Evolutionary conservation across 176 grass and related monocot genomes (phyloP).

Genomic region (Cenchrus purpureus): DNA sequence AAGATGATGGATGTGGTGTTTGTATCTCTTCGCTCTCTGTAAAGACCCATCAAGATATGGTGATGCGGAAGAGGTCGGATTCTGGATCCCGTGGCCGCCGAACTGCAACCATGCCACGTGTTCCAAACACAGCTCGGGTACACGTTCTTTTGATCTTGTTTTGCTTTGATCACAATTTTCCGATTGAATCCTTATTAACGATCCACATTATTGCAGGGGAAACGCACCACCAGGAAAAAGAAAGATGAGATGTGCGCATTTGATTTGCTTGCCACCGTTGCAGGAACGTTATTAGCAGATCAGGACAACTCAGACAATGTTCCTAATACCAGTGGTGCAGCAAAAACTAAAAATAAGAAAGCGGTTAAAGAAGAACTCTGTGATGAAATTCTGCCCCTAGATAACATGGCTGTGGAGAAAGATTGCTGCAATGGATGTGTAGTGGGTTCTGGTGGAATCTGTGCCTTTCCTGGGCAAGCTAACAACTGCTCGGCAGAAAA

Average conservation of each 20-base stretch:
- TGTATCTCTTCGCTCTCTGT: conserved; percentile 16
- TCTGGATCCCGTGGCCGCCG: conserved; percentile 55
- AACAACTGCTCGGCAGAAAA: conserved; percentile 24
- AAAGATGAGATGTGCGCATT: conserved; percentile 64
- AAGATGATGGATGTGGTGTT: conserved; percentile 37
- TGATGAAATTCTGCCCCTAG: conserved; percentile 34
- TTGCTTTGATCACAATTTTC: neutral
- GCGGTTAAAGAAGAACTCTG: conserved; percentile 52
- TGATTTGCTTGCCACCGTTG: conserved; percentile 76
- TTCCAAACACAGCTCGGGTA: conserved; percentile 62
- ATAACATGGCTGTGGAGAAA: conserved; percentile 43
- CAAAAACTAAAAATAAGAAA: conserved; percentile 27
- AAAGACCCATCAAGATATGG: conserved; percentile 48
- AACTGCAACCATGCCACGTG: conserved; percentile 48
- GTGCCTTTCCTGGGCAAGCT: conserved; percentile 3
- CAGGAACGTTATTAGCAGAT: conserved; percentile 53
- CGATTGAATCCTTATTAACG: neutral
- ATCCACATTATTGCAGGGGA: conserved; percentile 52
- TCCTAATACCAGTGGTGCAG: conserved; percentile 37
- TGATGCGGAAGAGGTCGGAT: conserved; percentile 69
- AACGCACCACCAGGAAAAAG: conserved; percentile 64
- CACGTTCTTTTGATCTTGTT: conserved; percentile 13
- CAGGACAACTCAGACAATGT: conserved; percentile 40
- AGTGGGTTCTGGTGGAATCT: conserved; percentile 29
- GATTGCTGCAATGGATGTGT: conserved; percentile 38